phyloP scores from a whole-genome alignment of 805 yeast genomes.

The Dipodascus albidus region DNA sequence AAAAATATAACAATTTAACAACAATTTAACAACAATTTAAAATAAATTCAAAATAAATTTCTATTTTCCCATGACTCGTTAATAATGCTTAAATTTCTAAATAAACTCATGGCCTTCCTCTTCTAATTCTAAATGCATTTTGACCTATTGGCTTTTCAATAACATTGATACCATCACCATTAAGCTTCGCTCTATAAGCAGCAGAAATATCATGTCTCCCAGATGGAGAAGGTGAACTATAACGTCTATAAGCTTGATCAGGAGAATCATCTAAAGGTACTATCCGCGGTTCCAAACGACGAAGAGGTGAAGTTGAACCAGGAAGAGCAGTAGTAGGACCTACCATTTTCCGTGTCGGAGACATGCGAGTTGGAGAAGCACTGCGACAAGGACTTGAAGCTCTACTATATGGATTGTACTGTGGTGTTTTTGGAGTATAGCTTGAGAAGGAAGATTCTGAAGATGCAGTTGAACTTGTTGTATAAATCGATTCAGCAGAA shows the following conservation, averaged over 20 bases:
- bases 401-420: neutral
- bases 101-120: conserved; percentile 1
- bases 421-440: neutral
- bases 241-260: neutral
- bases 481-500: neutral
- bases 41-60: too few species aligned
- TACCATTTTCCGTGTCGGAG: neutral
- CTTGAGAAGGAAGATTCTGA: neutral
- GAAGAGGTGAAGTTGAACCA: neutral
- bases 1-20: too few species aligned
- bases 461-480: neutral
- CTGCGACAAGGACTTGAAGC: neutral
- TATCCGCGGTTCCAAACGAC: neutral
- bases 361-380: neutral
- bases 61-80: too few species aligned
- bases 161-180: neutral
- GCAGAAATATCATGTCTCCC: neutral
- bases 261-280: neutral
- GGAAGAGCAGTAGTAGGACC: neutral
- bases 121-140: conserved; percentile 7
- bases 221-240: neutral
- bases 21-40: too few species aligned
- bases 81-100: too few species aligned
- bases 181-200: neutral
- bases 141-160: conserved; percentile 7